phyloP scores from a whole-genome alignment of 2,329 filamentous ascomycete species.

The Hysterium pulicare region DNA sequence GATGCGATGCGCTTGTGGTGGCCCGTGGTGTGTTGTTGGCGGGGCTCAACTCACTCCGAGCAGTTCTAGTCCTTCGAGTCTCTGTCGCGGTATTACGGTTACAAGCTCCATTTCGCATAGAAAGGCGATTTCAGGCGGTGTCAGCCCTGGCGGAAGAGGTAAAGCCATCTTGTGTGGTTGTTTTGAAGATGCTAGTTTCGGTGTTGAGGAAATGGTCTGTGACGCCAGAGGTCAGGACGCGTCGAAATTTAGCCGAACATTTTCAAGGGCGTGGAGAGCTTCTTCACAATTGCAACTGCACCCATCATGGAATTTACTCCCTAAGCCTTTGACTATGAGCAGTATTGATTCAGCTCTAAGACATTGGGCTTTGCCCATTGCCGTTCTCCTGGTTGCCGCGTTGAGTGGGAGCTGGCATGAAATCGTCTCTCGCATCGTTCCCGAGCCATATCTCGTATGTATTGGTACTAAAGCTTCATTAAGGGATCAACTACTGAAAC shows the following conservation, averaged over 20 bases:
- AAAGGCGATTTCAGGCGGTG: constrained; percentile 86
- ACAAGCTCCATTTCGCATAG: constrained; percentile 97
- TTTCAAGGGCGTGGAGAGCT: background rate
- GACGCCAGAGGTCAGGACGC: constrained; percentile 10
- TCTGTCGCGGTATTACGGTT: constrained; percentile 86
- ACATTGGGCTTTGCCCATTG: constrained; percentile 23
- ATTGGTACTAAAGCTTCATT: background rate
- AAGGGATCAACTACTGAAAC: constrained; percentile 1
- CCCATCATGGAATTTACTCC: background rate
- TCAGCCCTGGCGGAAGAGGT: constrained; percentile 63
- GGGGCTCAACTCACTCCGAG: constrained; percentile 67
- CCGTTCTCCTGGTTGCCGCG: constrained; percentile 19
- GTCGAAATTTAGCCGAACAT: constrained; percentile 5
- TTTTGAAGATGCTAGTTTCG: constrained; percentile 8
- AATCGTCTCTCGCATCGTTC: constrained; percentile 47
- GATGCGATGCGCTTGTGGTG: constrained; percentile 1
- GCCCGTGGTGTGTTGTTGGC: constrained; percentile 11
- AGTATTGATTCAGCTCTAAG: constrained; percentile 4
- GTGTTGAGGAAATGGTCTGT: constrained; percentile 8
- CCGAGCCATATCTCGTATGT: constrained; percentile 58
- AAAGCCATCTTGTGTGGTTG: constrained; percentile 53
- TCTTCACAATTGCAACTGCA: background rate
- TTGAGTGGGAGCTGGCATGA: constrained; percentile 24
- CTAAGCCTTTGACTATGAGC: background rate
- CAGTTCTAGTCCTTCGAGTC: constrained; percentile 79